phyloP scores from a whole-genome alignment of 106 monocot species.

The Cymbidium sinense region DNA sequence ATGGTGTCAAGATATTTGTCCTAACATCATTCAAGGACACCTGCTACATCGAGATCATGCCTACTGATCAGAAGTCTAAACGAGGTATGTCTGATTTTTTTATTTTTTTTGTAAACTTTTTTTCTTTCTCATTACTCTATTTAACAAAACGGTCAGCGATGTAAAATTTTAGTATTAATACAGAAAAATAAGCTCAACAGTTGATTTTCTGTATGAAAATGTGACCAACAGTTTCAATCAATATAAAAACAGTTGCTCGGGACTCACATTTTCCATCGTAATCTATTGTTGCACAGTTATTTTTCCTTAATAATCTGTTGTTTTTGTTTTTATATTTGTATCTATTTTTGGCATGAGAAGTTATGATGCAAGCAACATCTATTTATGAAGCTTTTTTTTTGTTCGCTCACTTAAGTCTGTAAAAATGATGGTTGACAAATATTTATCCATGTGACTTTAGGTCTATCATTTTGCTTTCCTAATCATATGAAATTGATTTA shows the following conservation, averaged over 20 bases:
- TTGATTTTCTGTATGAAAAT: neutral
- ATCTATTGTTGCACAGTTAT: neutral
- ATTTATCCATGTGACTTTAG: too few relatives aligned
- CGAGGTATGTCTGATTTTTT: constrained; percentile 38
- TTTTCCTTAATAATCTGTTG: neutral
- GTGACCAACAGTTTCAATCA: neutral
- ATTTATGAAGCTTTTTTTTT: neutral
- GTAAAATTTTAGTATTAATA: too few relatives aligned
- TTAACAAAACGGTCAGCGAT: too few relatives aligned
- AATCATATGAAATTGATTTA: too few relatives aligned
- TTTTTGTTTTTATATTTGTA: too few relatives aligned
- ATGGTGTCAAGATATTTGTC: constrained; percentile 64
- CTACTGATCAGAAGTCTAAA: constrained; percentile 53
- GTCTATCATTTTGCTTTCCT: too few relatives aligned
- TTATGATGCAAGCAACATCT: too few relatives aligned
- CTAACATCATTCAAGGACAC: constrained; percentile 35
- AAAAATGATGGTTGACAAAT: too few relatives aligned
- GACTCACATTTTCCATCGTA: neutral
- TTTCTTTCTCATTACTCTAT: neutral
- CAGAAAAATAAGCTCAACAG: too few relatives aligned
- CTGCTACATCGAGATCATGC: too few relatives aligned
- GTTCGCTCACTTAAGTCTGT: too few relatives aligned
- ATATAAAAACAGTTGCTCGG: neutral
- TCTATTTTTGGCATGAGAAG: too few relatives aligned
- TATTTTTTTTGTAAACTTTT: neutral